A percentile compares a stretch with the other conserved stretches of the same genome.
Evolutionary conservation across 441 rosid species (phyloP).

Genomic region (Jatropha podagrica): DNA sequence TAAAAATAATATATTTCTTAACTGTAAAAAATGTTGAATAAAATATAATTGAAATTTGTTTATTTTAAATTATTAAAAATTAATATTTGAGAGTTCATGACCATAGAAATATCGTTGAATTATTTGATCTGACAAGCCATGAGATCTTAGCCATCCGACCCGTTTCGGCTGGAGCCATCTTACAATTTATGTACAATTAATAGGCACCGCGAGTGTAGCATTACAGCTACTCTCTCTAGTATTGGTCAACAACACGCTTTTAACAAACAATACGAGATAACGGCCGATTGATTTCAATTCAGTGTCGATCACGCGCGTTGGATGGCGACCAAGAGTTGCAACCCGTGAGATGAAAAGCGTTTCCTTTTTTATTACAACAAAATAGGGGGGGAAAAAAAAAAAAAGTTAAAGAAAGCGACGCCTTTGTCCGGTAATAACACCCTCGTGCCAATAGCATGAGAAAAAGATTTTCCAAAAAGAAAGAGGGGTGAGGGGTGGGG

Average conservation of each 20-base stretch:
- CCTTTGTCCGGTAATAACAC: conserved; percentile 20
- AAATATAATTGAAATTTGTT: no score
- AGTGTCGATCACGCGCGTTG: background rate
- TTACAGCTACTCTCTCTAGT: conserved; percentile 2
- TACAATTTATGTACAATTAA: background rate
- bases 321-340: background rate
- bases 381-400: background rate
- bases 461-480: conserved; percentile 12
- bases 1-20: no score
- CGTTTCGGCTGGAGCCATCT: conserved; percentile 5
- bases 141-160: background rate
- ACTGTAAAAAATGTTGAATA: no score
- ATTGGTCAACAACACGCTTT: conserved; percentile 8
- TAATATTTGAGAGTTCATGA: no score
- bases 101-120: no score
- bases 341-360: background rate
- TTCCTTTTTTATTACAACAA: background rate
- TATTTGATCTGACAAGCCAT: background rate
- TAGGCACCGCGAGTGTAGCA: background rate
- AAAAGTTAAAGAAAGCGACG: conserved; percentile 42
- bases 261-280: background rate
- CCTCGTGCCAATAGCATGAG: conserved; percentile 32
- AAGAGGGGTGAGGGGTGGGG: background rate
- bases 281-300: background rate
- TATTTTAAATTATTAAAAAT: no score